Base-by-base conservation (phyloP, 805 yeast species). In the Lipomyces starkeyi region DNA sequence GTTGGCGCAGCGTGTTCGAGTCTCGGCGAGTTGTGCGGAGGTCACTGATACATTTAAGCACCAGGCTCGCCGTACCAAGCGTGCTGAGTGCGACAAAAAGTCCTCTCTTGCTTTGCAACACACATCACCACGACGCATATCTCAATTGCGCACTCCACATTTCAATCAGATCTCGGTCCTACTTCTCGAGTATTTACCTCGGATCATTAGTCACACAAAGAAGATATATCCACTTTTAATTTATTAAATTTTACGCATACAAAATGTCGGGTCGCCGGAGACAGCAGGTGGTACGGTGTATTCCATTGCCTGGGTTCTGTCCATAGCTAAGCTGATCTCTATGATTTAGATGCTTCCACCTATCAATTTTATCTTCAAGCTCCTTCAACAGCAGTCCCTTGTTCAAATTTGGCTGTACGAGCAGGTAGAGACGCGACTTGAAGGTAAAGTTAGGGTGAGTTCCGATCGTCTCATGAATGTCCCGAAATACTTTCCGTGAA, bases 381-480 rank as follows among this genome's bases (percentile, higher is more conserved):
- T 86, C 76, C 83, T 94, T 70, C 97, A 93, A 78, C 90, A 90
- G 73, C 94, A 91, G 74, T 81, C 90, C 0, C 80, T 82, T 22
- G 98, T 95, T 43, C 86, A 89, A 7, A 86, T 95, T 47, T 94
- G 98, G 98, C 82, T 95, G 11, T 93, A 84, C 73, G 98, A 95
- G 75, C 97, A 95, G 78, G 85, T 88, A 0, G 87, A 87, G 25
- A 83, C 84, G 72, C 83, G 96, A 71, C 85, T 94, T 37, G 91
- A 90, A 73, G 99, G 99, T 1, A 86, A 84, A 69, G 88, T 95
- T 37, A 83, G 89, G 68, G 79, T 77, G 71, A 29, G 79, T 43
- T 14, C 9, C 49, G 22, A 43, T n/a, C 20, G 17, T 40, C 9
- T 5, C 9, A 13, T 14, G 11, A 11, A 17, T 2, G 20, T 6